Evolutionary conservation across 805 yeast genomes (phyloP).

Genomic region (Hanseniaspora guilliermondii): DNA sequence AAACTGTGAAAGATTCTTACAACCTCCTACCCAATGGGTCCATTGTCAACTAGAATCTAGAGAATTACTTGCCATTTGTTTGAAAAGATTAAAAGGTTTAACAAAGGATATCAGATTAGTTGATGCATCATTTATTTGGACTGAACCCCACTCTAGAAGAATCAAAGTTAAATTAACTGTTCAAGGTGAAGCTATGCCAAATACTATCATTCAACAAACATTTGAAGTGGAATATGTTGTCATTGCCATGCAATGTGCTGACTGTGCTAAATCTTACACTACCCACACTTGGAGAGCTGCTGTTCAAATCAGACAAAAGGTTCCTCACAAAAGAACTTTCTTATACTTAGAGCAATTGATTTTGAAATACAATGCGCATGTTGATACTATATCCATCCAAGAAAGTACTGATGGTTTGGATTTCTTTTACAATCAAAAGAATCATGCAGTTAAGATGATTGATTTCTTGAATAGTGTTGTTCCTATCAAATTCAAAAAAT

Average conservation of each 20-base stretch:
- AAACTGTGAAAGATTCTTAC: conserved; percentile 90
- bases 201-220: conserved; percentile 83
- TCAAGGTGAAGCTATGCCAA: conserved; percentile 90
- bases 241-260: conserved; percentile 93
- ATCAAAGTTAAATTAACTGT: conserved; percentile 82
- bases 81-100: conserved; percentile 78
- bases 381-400: conserved; percentile 83
- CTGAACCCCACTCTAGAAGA: conserved; percentile 97
- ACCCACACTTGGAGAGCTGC: conserved; percentile 97
- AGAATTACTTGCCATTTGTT: conserved; percentile 80
- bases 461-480: conserved; percentile 77
- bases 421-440: conserved; percentile 76
- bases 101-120: conserved; percentile 63
- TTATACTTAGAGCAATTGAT: conserved; percentile 91
- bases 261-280: conserved; percentile 94
- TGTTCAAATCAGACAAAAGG: conserved; percentile 95
- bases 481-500: conserved; percentile 69
- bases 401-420: conserved; percentile 92
- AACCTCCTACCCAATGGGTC: conserved; percentile 92
- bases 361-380: conserved; percentile 82
- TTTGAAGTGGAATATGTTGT: conserved; percentile 92
- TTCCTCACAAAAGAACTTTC: conserved; percentile 91
- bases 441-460: conserved; percentile 87
- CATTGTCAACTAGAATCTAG: conserved; percentile 82
- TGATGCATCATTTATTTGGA: conserved; percentile 95